A percentile compares a stretch with the other conserved stretches of the same genome.
These are phyloP conservation scores for Obelidium mucronatum DNA, from an alignment of 192 early-diverging fungal species.

Conservation along the genomic window DNA sequence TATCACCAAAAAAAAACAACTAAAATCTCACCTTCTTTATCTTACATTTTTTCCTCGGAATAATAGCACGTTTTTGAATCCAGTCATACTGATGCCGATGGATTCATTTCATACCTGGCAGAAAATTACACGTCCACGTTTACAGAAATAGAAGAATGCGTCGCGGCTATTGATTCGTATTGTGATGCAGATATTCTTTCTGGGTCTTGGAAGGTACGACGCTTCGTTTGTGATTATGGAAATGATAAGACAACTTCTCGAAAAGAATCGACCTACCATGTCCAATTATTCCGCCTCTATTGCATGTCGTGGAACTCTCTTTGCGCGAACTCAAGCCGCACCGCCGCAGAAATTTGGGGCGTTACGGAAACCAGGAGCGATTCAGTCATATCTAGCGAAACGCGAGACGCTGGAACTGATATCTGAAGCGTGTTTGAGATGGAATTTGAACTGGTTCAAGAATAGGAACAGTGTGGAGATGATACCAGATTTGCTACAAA, in stretches of 20 bases:
- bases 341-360: slow-evolving; percentile 37
- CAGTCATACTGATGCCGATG: slow-evolving; percentile 38
- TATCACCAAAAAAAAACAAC: neutral
- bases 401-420: slow-evolving; percentile 7
- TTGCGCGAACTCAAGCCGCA: slow-evolving; percentile 34
- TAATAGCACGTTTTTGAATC: slow-evolving; percentile 43
- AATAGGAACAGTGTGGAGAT: neutral
- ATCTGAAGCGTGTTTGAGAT: neutral
- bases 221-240: neutral
- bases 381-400: neutral
- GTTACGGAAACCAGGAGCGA: slow-evolving; percentile 31
- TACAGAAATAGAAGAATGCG: slow-evolving; percentile 48
- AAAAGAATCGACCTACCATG: slow-evolving; percentile 36
- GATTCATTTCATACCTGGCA: slow-evolving; percentile 44
- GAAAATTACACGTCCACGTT: slow-evolving; percentile 47
- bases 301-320: slow-evolving; percentile 40
- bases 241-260: neutral
- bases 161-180: slow-evolving; percentile 32
- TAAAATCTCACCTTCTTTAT: neutral
- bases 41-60: slow-evolving; percentile 6
- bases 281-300: slow-evolving; percentile 43
- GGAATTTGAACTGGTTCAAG: neutral
- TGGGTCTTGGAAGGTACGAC: slow-evolving; percentile 44
- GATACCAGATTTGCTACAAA: neutral
- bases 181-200: slow-evolving; percentile 39